A percentile compares a stretch with the other conserved stretches of the same genome.
Conservation (phyloP, 2,329 filamentous ascomycete species). For the Colletotrichum endophyticum region DNA sequence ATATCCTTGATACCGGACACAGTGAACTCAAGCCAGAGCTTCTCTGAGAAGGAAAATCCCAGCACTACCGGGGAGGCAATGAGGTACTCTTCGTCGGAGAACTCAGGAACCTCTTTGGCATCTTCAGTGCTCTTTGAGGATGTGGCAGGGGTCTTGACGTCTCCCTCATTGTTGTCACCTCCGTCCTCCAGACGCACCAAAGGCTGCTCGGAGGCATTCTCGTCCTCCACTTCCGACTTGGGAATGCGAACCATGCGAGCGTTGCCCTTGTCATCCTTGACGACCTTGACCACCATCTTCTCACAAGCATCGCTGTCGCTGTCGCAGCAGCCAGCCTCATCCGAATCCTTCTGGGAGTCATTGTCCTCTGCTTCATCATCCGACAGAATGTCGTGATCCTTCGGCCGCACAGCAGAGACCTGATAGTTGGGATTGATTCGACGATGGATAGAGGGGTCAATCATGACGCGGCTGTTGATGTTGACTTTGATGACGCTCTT, state of each 20-base stretch:
- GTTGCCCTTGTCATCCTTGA: constrained; percentile 46
- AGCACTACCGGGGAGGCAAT: constrained; percentile 85
- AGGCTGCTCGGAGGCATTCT: constrained; percentile 49
- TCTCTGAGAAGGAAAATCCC: constrained; percentile 87
- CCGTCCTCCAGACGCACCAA: constrained; percentile 47
- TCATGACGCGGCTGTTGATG: constrained; percentile 86
- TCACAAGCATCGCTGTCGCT: constrained; percentile 45
- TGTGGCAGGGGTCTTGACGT: constrained; percentile 26
- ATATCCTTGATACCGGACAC: constrained; percentile 82
- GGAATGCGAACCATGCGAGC: constrained; percentile 33
- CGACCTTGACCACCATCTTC: constrained; percentile 55
- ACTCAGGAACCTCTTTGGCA: constrained; percentile 51
- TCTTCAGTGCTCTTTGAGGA: constrained; percentile 28
- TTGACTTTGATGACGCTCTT: constrained; percentile 78
- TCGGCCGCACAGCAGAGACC: constrained; percentile 75
- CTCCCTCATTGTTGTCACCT: constrained; percentile 20
- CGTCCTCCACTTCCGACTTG: constrained; percentile 38
- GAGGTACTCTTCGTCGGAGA: constrained; percentile 83
- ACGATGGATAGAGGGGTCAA: constrained; percentile 82
- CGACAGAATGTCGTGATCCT: constrained; percentile 67
- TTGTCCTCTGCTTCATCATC: constrained; percentile 52
- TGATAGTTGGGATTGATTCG: constrained; percentile 87
- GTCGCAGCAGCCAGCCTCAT: constrained; percentile 42
- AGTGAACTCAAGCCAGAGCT: constrained; percentile 87
- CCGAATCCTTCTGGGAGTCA: constrained; percentile 40